These are phyloP conservation scores for Echinochloa phyllopogon DNA, from an alignment of 176 grass and related monocot species.

Conservation along the genomic window DNA sequence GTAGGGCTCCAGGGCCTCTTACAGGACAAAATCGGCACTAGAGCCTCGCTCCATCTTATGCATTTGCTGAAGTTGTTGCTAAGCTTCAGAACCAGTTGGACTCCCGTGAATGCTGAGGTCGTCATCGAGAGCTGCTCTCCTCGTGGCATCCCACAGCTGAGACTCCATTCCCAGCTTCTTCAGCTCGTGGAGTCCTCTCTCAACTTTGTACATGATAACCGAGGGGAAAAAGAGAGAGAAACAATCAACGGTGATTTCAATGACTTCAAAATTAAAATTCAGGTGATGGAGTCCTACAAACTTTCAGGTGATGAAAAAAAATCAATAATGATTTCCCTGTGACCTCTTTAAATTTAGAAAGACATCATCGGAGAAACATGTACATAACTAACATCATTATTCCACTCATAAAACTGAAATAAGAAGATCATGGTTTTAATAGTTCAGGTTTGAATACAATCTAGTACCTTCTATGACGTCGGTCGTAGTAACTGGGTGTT, in stretches of 20 bases:
- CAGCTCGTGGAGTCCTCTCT: conserved; percentile 84
- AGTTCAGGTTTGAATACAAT: background rate
- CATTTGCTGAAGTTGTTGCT: conserved; percentile 15
- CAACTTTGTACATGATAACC: conserved; percentile 58
- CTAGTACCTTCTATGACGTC: conserved; percentile 78
- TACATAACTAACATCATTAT: background rate
- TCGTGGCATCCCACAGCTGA: conserved; percentile 80
- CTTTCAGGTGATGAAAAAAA: conserved; percentile 39
- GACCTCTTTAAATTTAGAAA: background rate
- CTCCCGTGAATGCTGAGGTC: conserved; percentile 59
- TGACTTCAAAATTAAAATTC: conserved; percentile 5
- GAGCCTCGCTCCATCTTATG: conserved; percentile 8
- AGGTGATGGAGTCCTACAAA: conserved; percentile 68
- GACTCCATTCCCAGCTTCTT: conserved; percentile 87
- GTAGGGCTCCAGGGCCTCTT: conserved; percentile 26
- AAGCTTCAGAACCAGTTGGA: conserved; percentile 64
- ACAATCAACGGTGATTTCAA: background rate
- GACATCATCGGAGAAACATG: background rate
- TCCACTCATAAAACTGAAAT: background rate
- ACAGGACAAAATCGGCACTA: conserved; percentile 44
- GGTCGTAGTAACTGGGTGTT: conserved; percentile 58
- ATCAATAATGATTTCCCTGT: background rate
- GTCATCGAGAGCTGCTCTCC: conserved; percentile 58
- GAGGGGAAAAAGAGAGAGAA: background rate
- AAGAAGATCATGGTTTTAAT: background rate